Base-by-base conservation (phyloP, 179 eudicot genomes). In the Actinidia chinensis region DNA sequence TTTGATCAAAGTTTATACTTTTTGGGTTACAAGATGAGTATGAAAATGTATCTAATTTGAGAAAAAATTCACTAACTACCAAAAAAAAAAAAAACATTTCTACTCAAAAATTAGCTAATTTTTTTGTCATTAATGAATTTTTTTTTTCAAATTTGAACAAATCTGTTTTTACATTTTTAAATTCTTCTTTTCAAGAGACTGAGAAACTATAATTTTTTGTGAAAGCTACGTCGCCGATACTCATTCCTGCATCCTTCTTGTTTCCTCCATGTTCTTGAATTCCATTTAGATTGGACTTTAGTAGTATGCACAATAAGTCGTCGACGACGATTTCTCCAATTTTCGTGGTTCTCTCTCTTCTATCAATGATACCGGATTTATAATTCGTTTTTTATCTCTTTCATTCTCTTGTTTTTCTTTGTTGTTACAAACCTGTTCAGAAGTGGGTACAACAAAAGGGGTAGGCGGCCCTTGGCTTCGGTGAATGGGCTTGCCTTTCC, bases 251-350 rank as follows among this genome's bases (percentile, higher is more conserved):
- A n/a, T n/a, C n/a, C n/a, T n/a, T n/a, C n/a, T n/a, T n/a, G n/a
- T n/a, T n/a, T n/a, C n/a, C 8, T 22, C 11, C 46, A 75, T 33
- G 70, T 13, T 79, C 72, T n/a, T n/a, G n/a, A 48, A 75, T 67
- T 51, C 84, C 81, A 47, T 78, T 77, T 18, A 65, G 14, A 61
- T 76, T 84, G 15, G 91, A 83, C 70, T 86, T 83, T 85, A 91
- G 23, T 20, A 91, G 44, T 60, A 83, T 76, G 8, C 84, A 82
- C 14, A 91, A 63, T 56, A 91, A 80, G 50, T 44, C 74, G 48
- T 12, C 2, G 22, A 20, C n/a, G 47, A 40, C 56, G 8, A 11
- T 43, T 25, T 17, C 74, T 6, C 6, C 73, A 40, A n/a, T n/a
- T n/a, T 47, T 71, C 43, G 28, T 23, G 2, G 20, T 14, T 48